phyloP scores from a whole-genome alignment of 805 yeast species.

The Ascoidea rubescens region DNA sequence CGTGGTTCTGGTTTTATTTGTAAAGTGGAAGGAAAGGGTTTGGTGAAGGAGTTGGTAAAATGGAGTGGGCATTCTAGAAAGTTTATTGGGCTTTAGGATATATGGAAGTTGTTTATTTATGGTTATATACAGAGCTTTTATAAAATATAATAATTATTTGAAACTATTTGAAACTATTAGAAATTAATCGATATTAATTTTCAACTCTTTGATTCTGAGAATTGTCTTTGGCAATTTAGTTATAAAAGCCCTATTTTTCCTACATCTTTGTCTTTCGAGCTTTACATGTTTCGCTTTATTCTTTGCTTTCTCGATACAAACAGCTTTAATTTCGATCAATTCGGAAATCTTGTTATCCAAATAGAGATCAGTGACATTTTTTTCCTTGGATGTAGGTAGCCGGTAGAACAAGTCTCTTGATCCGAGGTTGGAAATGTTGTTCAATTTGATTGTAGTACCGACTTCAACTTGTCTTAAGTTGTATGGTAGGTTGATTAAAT shows the following conservation, averaged over 20 bases:
- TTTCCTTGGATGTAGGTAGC: conserved; percentile 6
- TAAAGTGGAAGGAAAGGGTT: too few relatives aligned
- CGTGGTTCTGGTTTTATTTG: too few relatives aligned
- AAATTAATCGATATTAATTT: conserved; percentile 23
- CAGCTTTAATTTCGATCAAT: conserved; percentile 51
- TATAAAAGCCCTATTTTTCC: conserved; percentile 53
- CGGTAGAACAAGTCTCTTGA: conserved; percentile 62
- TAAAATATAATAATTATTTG: neutral
- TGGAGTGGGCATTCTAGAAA: neutral
- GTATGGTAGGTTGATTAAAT: conserved; percentile 66
- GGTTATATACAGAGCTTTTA: too few relatives aligned
- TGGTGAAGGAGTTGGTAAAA: neutral
- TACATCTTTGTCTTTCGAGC: conserved; percentile 67
- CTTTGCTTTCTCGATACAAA: conserved; percentile 77
- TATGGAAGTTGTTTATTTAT: neutral
- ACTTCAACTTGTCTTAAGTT: conserved; percentile 61
- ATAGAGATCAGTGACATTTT: conserved; percentile 2
- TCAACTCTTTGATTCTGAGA: conserved; percentile 60
- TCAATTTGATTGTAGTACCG: conserved; percentile 69
- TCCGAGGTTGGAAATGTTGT: conserved; percentile 71
- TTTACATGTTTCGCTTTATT: conserved; percentile 62
- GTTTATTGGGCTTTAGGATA: neutral
- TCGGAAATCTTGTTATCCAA: conserved; percentile 6
- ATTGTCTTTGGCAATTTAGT: conserved; percentile 67
- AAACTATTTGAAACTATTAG: neutral